Conservation (phyloP, 176 grass and related monocot species). For the Ananas comosus region DNA sequence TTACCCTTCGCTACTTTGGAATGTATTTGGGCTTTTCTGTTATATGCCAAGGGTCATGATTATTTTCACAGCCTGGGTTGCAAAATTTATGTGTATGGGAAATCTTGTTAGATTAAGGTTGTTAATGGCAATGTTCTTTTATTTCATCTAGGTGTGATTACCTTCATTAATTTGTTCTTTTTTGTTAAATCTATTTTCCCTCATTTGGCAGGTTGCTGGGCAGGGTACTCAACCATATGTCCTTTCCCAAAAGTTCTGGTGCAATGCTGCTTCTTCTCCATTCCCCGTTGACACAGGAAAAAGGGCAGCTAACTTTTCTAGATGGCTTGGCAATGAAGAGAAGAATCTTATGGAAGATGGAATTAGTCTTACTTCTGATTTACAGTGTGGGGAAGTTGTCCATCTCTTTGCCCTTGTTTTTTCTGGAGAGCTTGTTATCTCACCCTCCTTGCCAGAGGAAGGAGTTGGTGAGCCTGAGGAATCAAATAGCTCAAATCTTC, state of each 20-base stretch:
- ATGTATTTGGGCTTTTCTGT: neutral
- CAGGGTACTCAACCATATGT: conserved; percentile 63
- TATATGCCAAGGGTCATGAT: neutral
- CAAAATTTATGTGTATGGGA: neutral
- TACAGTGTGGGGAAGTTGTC: conserved; percentile 76
- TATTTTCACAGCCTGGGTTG: neutral
- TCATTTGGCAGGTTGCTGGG: conserved; percentile 57
- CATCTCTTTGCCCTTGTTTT: conserved; percentile 65
- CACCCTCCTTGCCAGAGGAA: conserved; percentile 56
- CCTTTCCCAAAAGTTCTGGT: conserved; percentile 69
- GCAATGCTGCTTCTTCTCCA: conserved; percentile 61
- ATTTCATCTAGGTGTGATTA: neutral
- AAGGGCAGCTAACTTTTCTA: conserved; percentile 52
- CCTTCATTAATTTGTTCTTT: neutral
- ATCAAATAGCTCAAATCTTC: conserved; percentile 28
- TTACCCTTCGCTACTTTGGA: neutral
- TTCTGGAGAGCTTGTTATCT: conserved; percentile 47
- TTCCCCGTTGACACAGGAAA: conserved; percentile 81
- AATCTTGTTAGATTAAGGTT: neutral
- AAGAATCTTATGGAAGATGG: conserved; percentile 28
- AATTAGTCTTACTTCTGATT: conserved; percentile 57
- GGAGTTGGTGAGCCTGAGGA: conserved; percentile 88
- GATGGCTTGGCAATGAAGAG: conserved; percentile 54
- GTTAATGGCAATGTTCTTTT: neutral
- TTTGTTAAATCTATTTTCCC: neutral